Conservation (phyloP, 345 rosid species). For the Noccaea caerulescens region DNA sequence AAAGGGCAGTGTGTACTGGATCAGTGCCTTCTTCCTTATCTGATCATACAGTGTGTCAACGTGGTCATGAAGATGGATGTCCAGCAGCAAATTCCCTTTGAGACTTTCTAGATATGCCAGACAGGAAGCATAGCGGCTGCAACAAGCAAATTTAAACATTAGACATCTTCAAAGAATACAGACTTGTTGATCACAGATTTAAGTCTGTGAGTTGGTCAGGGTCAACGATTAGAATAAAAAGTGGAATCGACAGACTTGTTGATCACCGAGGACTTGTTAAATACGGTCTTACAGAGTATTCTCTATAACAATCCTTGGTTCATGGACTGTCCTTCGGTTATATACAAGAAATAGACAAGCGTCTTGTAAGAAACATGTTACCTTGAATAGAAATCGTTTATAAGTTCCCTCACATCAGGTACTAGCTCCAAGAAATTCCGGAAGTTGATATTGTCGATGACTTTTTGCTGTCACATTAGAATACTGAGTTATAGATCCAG, state of each 20-base stretch:
- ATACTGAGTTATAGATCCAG: slow-evolving; percentile 30
- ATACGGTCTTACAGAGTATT: not conserved
- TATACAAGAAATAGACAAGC: not conserved
- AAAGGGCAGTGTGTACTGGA: slow-evolving; percentile 98
- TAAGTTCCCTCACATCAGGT: slow-evolving; percentile 98
- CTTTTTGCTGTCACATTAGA: slow-evolving; percentile 71
- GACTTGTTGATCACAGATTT: no score
- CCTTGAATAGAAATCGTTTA: slow-evolving; percentile 97
- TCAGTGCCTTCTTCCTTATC: slow-evolving; percentile 92
- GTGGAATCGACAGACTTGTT: slow-evolving; percentile 12
- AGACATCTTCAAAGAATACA: not conserved
- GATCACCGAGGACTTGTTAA: not conserved
- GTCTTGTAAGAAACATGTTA: slow-evolving; percentile 32
- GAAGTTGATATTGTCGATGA: slow-evolving; percentile 88
- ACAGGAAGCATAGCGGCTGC: slow-evolving; percentile 94
- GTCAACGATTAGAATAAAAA: not conserved
- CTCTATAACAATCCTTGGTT: not conserved
- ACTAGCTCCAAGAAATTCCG: slow-evolving; percentile 95
- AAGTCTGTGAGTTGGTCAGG: not conserved
- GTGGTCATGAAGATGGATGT: slow-evolving; percentile 93
- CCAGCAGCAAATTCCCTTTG: slow-evolving; percentile 78
- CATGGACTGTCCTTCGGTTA: not conserved
- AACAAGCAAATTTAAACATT: slow-evolving; percentile 10
- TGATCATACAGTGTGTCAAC: slow-evolving; percentile 86
- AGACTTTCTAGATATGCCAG: slow-evolving; percentile 90